phyloP scores from a whole-genome alignment of 805 yeast genomes.

The Yamadazyma tumulicola region DNA sequence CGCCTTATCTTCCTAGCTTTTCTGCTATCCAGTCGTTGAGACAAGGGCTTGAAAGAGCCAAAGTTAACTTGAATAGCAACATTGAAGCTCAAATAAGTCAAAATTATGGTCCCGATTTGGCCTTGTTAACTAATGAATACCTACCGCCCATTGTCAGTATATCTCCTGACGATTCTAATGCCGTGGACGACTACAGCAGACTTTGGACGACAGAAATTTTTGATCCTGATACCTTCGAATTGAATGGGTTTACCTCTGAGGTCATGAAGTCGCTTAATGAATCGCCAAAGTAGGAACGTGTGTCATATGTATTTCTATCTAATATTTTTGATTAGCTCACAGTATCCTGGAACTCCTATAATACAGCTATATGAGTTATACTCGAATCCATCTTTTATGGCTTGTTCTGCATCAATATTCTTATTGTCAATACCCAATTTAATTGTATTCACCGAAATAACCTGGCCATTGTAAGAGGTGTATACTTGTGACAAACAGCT shows the following conservation, averaged over 20 bases:
- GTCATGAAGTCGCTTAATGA: slow-evolving; percentile 3
- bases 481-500: neutral
- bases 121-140: neutral
- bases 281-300: slow-evolving; percentile 1
- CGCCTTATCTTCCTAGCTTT: slow-evolving; percentile 1
- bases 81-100: no score
- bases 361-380: neutral
- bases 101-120: neutral
- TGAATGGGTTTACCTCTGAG: slow-evolving; percentile 1
- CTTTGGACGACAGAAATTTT: slow-evolving; percentile 1
- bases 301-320: neutral
- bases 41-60: neutral
- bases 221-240: neutral
- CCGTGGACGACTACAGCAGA: neutral
- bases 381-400: neutral
- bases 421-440: neutral
- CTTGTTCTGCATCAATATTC: neutral
- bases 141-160: neutral
- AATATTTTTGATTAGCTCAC: neutral
- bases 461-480: neutral
- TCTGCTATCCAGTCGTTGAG: slow-evolving; percentile 1
- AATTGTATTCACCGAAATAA: neutral
- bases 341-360: neutral
- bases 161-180: neutral
- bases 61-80: no score